These are phyloP conservation scores for Rosa hybrid DNA, from an alignment of 331 rosid species.

Conservation along the genomic window DNA sequence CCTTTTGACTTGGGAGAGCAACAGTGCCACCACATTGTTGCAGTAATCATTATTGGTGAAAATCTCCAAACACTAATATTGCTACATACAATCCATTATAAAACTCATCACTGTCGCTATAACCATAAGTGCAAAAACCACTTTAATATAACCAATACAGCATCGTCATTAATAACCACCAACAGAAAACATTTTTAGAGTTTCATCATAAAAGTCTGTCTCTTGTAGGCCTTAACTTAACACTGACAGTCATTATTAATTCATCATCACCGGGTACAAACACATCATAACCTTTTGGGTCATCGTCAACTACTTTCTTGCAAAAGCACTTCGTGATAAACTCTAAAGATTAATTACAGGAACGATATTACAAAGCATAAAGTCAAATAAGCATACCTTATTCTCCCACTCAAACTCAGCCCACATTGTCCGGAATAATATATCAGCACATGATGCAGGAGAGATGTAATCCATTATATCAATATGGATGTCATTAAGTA, in stretches of 20 bases:
- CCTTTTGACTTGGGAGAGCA: no score
- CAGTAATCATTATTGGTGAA: no score
- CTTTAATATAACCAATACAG: no score
- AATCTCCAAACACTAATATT: no score
- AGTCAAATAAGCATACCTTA: slow-evolving; percentile 59
- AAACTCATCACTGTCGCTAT: no score
- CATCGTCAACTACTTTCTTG: not conserved
- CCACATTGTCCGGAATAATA: slow-evolving; percentile 97
- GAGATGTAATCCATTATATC: slow-evolving; percentile 99
- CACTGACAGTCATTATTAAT: not conserved
- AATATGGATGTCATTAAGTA: slow-evolving; percentile 95
- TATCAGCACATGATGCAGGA: slow-evolving; percentile 94
- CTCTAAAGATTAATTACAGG: not conserved
- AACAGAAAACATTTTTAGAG: not conserved
- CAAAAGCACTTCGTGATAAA: not conserved
- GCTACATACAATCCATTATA: no score
- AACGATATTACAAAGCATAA: not conserved
- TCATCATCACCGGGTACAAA: not conserved
- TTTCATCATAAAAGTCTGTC: no score
- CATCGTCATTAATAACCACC: not conserved
- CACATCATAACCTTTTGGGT: not conserved
- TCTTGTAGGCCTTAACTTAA: not conserved
- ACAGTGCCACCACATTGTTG: no score
- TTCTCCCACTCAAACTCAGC: slow-evolving; percentile 99
- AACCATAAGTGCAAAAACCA: no score